Evolutionary conservation across 306 rosid genomes (phyloP), one percentile per base, ranked within the genome.

Genomic region (Vigna mungo): DNA sequence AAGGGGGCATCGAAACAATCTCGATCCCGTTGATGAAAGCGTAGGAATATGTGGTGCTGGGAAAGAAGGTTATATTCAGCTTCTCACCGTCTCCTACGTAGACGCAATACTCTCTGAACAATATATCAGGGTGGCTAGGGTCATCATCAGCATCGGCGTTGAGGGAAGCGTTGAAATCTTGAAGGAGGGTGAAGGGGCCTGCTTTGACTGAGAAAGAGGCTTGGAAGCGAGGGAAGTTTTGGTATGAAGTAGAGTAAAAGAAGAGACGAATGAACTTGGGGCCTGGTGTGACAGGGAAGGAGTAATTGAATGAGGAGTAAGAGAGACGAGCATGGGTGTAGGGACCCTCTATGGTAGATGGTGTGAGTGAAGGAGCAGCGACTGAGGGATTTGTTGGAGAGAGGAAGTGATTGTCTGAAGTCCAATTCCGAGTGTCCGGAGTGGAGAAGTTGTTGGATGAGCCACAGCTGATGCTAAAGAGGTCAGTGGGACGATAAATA

Each of bases 301-400:
- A 56, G 79, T 87, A 90, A 7, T 83, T 80, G 85, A 88, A 88
- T 7, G 63, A 65, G 1, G 82, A 79, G 32, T 6, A 17, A 7
- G 81, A 83, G 48, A 83, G 36, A 7, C 83, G 74, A 15, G 78
- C 81, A 4, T 34, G 4, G 41, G 70, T 0, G 48, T 58, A 78
- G 4, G 83, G 79, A 6, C n/a, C 70, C 30, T 0, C 20, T 47
- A 2, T 17, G 5, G 16, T 0, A 2, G 37, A 5, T 30, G 3
- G 3, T n/a, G 27, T 11, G 0, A 18, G 25, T 16, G 75, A 11
- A 2, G 75, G 0, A 4, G 12, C 60, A 27, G n/a, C n/a, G 4
- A 64, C 32, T 1, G 70, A 37, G 1, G 0, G 9, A 0, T 9
- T 4, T 0, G 0, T 17, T 37, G 18, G 15, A 1, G 70, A 41